phyloP scores from a whole-genome alignment of 2,329 filamentous ascomycete species.

The Periglandula ipomoeae region DNA sequence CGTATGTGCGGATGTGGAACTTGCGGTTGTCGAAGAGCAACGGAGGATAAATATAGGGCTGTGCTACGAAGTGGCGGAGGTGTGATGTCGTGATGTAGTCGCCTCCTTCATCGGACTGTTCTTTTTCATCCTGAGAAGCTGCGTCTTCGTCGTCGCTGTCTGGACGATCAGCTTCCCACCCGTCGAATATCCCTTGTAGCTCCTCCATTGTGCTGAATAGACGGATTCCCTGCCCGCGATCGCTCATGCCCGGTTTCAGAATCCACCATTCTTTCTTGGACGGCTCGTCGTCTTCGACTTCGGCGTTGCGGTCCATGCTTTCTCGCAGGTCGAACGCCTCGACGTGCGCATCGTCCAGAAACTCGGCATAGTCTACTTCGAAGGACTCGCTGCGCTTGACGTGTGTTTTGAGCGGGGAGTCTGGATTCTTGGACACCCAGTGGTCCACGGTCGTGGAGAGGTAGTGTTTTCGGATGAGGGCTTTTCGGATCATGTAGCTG shows the following conservation, averaged over 20 bases:
- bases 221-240: slow-evolving; percentile 85
- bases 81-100: slow-evolving; percentile 73
- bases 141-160: slow-evolving; percentile 59
- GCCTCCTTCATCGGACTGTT: slow-evolving; percentile 22
- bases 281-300: slow-evolving; percentile 13
- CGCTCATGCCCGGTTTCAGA: slow-evolving; percentile 94
- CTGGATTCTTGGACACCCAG: slow-evolving; percentile 78
- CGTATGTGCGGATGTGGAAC: slow-evolving; percentile 92
- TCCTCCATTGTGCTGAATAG: slow-evolving; percentile 81
- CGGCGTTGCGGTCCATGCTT: slow-evolving; percentile 60
- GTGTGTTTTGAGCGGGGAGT: slow-evolving; percentile 57
- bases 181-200: slow-evolving; percentile 80
- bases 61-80: slow-evolving; percentile 89
- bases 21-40: slow-evolving; percentile 64
- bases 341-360: slow-evolving; percentile 83
- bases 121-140: slow-evolving; percentile 30
- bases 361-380: slow-evolving; percentile 94
- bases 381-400: slow-evolving; percentile 76
- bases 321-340: slow-evolving; percentile 83
- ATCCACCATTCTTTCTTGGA: slow-evolving; percentile 82
- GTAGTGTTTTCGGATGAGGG: slow-evolving; percentile 93
- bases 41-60: slow-evolving; percentile 88
- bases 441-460: slow-evolving; percentile 73
- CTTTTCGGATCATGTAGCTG: slow-evolving; percentile 92
- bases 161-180: slow-evolving; percentile 66